Evolutionary conservation across 2,329 filamentous ascomycete genomes (phyloP), one percentile per base, ranked within the genome.

Genomic region (Alternaria sp.): DNA sequence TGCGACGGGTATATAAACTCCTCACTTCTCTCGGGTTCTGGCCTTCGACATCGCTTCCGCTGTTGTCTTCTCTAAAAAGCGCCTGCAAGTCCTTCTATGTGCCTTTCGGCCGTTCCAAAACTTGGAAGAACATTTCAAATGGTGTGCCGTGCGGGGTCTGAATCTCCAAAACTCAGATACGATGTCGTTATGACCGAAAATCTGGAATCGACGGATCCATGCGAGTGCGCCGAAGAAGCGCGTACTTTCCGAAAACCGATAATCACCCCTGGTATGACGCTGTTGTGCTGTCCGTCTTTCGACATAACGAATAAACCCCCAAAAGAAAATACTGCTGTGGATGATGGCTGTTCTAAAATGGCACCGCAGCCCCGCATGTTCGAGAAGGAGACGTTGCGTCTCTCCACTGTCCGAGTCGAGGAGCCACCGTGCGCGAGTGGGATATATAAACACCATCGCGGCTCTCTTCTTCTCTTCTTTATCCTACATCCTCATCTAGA

Each of bases 281-380:
- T 41, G 37, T n/a, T 0, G 4, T 41, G 37, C 37, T 6, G 5
- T 41, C n/a, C 0, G 37, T 11, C 37, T 41, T 18, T 18, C n/a
- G 37, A 18, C 4, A 41, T 11, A 3, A 41, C n/a, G 0, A 10
- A 3, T 2, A 11, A 5, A 41, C 2, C 6, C 2, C 37, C 3
- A 18, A 41, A 18, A 18, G 1, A 9, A 41, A 41, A 5, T 5
- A 10, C 4, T 1, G 9, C 8, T 1, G n/a, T 41, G 0, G 0
- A 18, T 41, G 37, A 3, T 41, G 37, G 9, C 33, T 37, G 15
- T 37, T 37, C 15, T 37, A 37, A 37, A 37, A 37, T 15, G 6
- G 0, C 1, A 8, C 30, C 30, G 1, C 14, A 33, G 30, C 14
- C 30, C 30, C 30, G 6, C 33, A n/a, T 41, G 37, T 41, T 41